phyloP scores from a whole-genome alignment of 2,329 filamentous ascomycete genomes.

The Xylariaceae sp. region DNA sequence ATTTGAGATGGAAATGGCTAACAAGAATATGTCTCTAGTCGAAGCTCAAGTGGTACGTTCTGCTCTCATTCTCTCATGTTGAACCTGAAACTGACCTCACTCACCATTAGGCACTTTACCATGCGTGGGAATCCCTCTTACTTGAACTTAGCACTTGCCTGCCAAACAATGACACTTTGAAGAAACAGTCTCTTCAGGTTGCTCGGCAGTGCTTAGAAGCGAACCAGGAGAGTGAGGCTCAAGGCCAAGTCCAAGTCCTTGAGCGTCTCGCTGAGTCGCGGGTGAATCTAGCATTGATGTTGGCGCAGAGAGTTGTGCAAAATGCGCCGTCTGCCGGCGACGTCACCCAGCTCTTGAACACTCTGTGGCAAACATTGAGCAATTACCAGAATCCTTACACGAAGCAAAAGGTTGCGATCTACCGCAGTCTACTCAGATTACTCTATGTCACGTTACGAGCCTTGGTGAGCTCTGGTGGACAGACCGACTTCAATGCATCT shows the following conservation, averaged over 20 bases:
- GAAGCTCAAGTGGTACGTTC: conserved; percentile 79
- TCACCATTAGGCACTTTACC: conserved; percentile 61
- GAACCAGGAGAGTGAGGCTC: conserved; percentile 57
- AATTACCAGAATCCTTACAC: conserved; percentile 50
- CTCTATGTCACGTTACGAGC: conserved; percentile 77
- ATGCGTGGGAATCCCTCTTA: conserved; percentile 83
- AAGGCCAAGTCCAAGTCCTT: conserved; percentile 76
- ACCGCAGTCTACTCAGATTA: conserved; percentile 75
- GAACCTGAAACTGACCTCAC: conserved; percentile 24
- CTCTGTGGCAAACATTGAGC: conserved; percentile 49
- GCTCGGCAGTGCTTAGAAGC: conserved; percentile 71
- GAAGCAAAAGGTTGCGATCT: conserved; percentile 58
- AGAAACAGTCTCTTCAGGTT: conserved; percentile 67
- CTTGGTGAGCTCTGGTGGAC: conserved; percentile 41
- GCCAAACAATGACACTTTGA: conserved; percentile 49
- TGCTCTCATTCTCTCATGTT: conserved; percentile 28
- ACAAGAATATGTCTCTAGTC: conserved; percentile 84
- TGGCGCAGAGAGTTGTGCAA: conserved; percentile 74
- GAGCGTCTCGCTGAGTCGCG: conserved; percentile 68
- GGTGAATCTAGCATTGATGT: conserved; percentile 72
- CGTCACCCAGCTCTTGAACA: conserved; percentile 46
- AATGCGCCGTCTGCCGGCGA: conserved; percentile 45
- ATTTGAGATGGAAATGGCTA: conserved; percentile 78
- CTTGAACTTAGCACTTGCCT: conserved; percentile 70
- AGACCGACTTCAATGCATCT: conserved; percentile 19